Base-by-base conservation (phyloP, 2,329 filamentous ascomycete species). In the Massarina eburnea region DNA sequence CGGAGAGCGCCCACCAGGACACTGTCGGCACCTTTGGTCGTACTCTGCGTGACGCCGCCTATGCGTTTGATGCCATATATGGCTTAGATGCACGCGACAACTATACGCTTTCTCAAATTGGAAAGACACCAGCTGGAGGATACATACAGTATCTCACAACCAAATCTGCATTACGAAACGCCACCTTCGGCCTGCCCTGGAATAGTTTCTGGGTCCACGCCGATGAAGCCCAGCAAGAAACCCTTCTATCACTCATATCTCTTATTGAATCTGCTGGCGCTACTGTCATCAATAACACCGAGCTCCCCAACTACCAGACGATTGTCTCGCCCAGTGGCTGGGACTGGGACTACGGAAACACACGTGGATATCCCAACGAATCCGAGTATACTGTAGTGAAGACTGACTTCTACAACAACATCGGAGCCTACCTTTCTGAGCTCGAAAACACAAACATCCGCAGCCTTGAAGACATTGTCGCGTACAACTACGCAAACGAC, bases 341-440 rank as follows among this genome's bases (percentile, higher is more conserved):
- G 86, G 76, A 90, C 66, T 91, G 87, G 79, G 84, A 87, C 57
- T 86, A 82, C 51, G 85, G 85, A 12, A 76, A 71, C 5, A 77
- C 73, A 1, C 79, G 84, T 3, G 83, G 84, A 2, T 82, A 73
- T 57, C 71, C 82, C n/a, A 88, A 89, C 49, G 81, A 89, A 67
- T 88, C 83, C 12, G 86, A 89, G 64, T 89, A 85, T 68, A 87
- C 83, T 0, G 81, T 85, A 39, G 76, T 90, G 53, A 89, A 88
- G 65, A 81, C 84, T 0, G 83, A 88, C 62, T 86, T 86, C 57
- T 86, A 85, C 57, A 80, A 85, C 67, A 80, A 86, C 66, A 80
- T 89, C 64, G 76, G 78, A 43, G 66, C 72, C 1, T 89, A 89
- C 54, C 79, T 89, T 0, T 73, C 79, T 1, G 79, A 83, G 52